Evolutionary conservation across 768 basidiomycete genomes (phyloP).

Genomic region (Podaxis rugospora): DNA sequence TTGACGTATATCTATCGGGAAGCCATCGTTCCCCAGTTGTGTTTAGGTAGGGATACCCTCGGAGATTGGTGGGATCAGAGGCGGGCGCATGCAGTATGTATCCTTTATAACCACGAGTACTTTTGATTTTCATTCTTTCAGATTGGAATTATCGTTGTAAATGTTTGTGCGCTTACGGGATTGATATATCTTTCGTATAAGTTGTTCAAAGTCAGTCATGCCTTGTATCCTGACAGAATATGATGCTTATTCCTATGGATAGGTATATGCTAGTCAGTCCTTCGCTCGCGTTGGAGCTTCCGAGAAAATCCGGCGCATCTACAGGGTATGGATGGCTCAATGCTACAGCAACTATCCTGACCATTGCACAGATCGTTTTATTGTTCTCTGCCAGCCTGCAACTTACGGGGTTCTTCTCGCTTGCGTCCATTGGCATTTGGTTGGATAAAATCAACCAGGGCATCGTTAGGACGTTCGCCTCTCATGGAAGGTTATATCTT

Average conservation of each 20-base stretch:
- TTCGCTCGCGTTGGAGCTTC: conserved; percentile 49
- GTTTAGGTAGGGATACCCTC: conserved; percentile 35
- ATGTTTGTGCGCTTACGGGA: conserved; percentile 30
- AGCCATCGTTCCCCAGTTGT: conserved; percentile 32
- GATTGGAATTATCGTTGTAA: conserved; percentile 38
- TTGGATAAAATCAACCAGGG: conserved; percentile 40
- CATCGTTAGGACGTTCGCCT: conserved; percentile 27
- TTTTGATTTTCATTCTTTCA: conserved; percentile 14
- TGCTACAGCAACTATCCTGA: neutral
- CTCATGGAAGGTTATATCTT: conserved; percentile 32
- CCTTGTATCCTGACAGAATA: neutral
- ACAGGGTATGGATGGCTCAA: conserved; percentile 32
- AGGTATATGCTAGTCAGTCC: conserved; percentile 39
- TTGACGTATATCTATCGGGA: conserved; percentile 28
- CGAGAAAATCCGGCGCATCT: conserved; percentile 36
- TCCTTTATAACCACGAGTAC: neutral
- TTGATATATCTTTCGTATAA: conserved; percentile 34
- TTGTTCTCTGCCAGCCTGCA: conserved; percentile 45
- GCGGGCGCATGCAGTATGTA: conserved; percentile 31
- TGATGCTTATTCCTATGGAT: neutral
- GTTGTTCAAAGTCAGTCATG: conserved; percentile 35
- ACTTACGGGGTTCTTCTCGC: conserved; percentile 43
- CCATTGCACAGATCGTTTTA: conserved; percentile 36
- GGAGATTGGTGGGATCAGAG: conserved; percentile 38
- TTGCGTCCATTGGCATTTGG: conserved; percentile 46